Percentiles rank a stretch among this genome's conserved stretches.
These are phyloP conservation scores for Rhizophagus clarus DNA, from an alignment of 192 early-diverging fungal genomes.

Conservation along the genomic window DNA sequence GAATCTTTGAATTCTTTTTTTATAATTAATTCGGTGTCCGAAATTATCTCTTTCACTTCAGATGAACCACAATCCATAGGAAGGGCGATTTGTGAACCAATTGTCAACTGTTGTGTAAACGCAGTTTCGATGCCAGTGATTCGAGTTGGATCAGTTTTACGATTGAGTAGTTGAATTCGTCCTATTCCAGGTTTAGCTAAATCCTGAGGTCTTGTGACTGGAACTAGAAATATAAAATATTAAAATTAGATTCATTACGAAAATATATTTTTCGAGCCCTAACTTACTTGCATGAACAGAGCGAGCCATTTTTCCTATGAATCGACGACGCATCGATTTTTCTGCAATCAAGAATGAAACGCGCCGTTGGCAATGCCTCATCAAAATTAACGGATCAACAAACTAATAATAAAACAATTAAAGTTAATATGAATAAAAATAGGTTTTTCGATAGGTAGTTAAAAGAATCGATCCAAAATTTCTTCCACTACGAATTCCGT, in stretches of 20 bases:
- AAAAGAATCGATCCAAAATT: background rate
- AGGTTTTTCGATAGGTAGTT: background rate
- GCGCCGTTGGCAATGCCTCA: slow-evolving; percentile 75
- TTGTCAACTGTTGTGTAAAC: slow-evolving; percentile 68
- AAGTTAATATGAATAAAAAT: background rate
- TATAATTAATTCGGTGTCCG: slow-evolving; percentile 79
- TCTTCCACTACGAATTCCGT: background rate
- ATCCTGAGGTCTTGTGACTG: slow-evolving; percentile 93
- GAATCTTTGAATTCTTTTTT: slow-evolving; percentile 77
- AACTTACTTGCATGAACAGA: slow-evolving; percentile 76
- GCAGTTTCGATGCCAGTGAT: slow-evolving; percentile 70
- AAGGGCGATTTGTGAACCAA: slow-evolving; percentile 65
- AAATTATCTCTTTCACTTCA: slow-evolving; percentile 76
- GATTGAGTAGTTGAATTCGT: slow-evolving; percentile 66
- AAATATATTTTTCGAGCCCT: background rate
- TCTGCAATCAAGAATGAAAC: slow-evolving; percentile 83
- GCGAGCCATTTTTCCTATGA: slow-evolving; percentile 82
- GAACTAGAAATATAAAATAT: slow-evolving; percentile 58
- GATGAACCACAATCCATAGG: slow-evolving; percentile 62
- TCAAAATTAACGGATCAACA: slow-evolving; percentile 90
- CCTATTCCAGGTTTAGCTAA: slow-evolving; percentile 74
- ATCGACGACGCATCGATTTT: slow-evolving; percentile 84
- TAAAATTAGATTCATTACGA: slow-evolving; percentile 6
- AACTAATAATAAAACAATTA: slow-evolving; percentile 57
- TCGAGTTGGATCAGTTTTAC: slow-evolving; percentile 65